A percentile compares a stretch with the other conserved stretches of the same genome.
Evolutionary conservation across 2,329 filamentous ascomycete species (phyloP).

Genomic region (Clonostachys byssicola): DNA sequence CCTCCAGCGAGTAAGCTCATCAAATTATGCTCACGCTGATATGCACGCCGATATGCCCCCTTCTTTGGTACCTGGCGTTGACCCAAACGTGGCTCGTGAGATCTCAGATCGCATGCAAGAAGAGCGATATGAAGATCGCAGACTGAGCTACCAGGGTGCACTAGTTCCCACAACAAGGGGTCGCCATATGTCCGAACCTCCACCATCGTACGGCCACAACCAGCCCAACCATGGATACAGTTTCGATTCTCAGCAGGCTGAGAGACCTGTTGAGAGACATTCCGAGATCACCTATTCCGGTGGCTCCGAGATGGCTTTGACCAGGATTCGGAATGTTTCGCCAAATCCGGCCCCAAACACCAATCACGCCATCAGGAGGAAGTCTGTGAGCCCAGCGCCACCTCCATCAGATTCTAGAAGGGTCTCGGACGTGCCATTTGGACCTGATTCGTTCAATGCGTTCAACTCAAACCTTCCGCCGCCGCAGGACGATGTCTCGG

Average conservation of each 20-base stretch:
- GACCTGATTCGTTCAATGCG: slow-evolving; percentile 71
- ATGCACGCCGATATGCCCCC: slow-evolving; percentile 48
- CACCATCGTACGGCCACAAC: slow-evolving; percentile 15
- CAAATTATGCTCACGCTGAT: slow-evolving; percentile 35
- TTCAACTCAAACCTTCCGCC: slow-evolving; percentile 56
- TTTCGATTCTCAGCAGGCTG: slow-evolving; percentile 12
- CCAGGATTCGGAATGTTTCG: slow-evolving; percentile 14
- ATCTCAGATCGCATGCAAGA: slow-evolving; percentile 54
- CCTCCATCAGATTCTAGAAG: slow-evolving; percentile 41
- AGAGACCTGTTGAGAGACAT: background rate
- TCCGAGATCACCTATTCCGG: slow-evolving; percentile 26
- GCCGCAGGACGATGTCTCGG: slow-evolving; percentile 19
- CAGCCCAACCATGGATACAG: slow-evolving; percentile 19
- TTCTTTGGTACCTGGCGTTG: slow-evolving; percentile 57
- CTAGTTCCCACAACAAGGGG: slow-evolving; percentile 27
- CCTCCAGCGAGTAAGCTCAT: slow-evolving; percentile 5
- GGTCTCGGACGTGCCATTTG: slow-evolving; percentile 63
- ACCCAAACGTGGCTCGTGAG: slow-evolving; percentile 50
- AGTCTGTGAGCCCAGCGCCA: slow-evolving; percentile 71
- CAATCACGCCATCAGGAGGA: slow-evolving; percentile 57
- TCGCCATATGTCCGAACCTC: slow-evolving; percentile 25
- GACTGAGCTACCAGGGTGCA: slow-evolving; percentile 30
- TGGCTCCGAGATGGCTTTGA: slow-evolving; percentile 8
- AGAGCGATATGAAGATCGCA: slow-evolving; percentile 42
- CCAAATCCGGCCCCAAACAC: slow-evolving; percentile 35